Percentiles rank a stretch among this genome's conserved stretches.
Conservation (phyloP, 305 asterid genomes). For the Caryopteris hybrid region DNA sequence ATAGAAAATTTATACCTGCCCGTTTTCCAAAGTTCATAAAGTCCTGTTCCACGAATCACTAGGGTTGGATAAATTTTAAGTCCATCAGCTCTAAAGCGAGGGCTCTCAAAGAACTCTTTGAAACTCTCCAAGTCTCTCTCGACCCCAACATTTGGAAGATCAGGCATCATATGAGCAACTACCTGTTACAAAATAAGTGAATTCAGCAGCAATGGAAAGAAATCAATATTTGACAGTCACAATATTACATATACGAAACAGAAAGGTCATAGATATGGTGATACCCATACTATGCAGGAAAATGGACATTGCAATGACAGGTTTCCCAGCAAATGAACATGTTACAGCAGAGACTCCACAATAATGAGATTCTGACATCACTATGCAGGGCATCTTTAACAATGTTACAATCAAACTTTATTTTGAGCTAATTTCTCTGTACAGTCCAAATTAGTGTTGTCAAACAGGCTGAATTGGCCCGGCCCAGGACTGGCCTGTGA, state of each 20-base stretch:
- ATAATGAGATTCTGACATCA: not conserved
- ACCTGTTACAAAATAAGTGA: conserved; percentile 44
- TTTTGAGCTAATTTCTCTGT: not conserved
- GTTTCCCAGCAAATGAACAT: not conserved
- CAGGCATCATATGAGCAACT: conserved; percentile 99
- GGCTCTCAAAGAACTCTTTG: conserved; percentile 96
- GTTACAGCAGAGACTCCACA: not conserved
- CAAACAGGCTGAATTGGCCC: too few relatives aligned
- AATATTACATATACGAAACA: not conserved
- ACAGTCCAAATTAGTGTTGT: not conserved
- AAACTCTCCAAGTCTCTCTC: conserved; percentile 98
- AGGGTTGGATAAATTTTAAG: conserved; percentile 95
- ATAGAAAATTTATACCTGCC: conserved; percentile 53
- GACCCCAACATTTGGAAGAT: conserved; percentile 97
- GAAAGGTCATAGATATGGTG: conserved; percentile 1
- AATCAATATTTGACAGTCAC: not conserved
- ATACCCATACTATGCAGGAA: not conserved
- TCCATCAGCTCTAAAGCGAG: conserved; percentile 90
- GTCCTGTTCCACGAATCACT: conserved; percentile 98
- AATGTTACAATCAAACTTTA: not conserved
- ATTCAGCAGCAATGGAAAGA: not conserved
- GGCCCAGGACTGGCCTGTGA: too few relatives aligned
- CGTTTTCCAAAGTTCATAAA: conserved; percentile 98
- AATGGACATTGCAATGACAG: not conserved
- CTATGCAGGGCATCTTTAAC: not conserved